Conservation (phyloP, 768 basidiomycete genomes). For the Lepiota subincarnata region DNA sequence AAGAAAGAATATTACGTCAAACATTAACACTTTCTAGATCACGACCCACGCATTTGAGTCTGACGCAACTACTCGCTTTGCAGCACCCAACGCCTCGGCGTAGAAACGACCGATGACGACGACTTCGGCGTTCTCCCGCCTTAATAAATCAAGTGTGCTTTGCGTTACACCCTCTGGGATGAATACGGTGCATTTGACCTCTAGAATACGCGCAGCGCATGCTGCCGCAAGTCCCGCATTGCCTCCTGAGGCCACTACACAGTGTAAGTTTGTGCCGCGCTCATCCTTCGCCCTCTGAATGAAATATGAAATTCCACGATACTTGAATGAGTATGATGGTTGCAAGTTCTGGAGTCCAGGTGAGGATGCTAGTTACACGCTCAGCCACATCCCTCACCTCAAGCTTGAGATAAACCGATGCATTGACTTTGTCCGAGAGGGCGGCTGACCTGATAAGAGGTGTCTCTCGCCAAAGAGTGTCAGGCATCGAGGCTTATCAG, state of each 20-base stretch:
- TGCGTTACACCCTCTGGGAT: slow-evolving; percentile 52
- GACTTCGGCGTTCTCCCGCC: slow-evolving; percentile 51
- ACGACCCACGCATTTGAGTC: slow-evolving; percentile 51
- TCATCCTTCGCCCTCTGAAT: slow-evolving; percentile 44
- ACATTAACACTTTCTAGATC: not conserved
- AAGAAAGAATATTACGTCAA: slow-evolving; percentile 1
- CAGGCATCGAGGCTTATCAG: slow-evolving; percentile 4
- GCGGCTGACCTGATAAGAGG: slow-evolving; percentile 59
- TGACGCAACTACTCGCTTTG: slow-evolving; percentile 38
- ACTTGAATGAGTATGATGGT: slow-evolving; percentile 74
- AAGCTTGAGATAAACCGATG: slow-evolving; percentile 64
- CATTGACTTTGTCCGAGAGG: slow-evolving; percentile 50
- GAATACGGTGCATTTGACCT: slow-evolving; percentile 62
- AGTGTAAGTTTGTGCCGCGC: slow-evolving; percentile 53
- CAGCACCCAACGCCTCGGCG: slow-evolving; percentile 50
- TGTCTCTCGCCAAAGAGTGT: slow-evolving; percentile 53
- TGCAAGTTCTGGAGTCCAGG: slow-evolving; percentile 56
- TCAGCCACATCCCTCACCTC: slow-evolving; percentile 43
- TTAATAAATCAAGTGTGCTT: slow-evolving; percentile 47
- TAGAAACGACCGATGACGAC: slow-evolving; percentile 57
- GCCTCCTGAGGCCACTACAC: slow-evolving; percentile 72
- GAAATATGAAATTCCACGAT: slow-evolving; percentile 64
- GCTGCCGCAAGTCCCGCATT: slow-evolving; percentile 78
- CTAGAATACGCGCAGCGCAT: slow-evolving; percentile 51
- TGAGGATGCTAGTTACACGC: not conserved